Evolutionary conservation across 345 rosid species (phyloP).

Genomic region (Kernera saxatilis): DNA sequence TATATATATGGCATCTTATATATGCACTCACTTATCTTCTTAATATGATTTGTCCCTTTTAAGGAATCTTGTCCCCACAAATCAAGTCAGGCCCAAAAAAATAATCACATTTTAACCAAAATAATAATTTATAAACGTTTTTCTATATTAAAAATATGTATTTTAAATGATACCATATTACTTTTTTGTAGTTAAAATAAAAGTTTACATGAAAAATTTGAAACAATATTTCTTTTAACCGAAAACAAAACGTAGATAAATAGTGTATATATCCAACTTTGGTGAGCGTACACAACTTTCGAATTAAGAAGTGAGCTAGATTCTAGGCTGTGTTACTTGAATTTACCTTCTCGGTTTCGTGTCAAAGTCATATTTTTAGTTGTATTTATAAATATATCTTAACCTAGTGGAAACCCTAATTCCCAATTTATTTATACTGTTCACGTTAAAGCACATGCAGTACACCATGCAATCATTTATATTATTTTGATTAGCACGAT

Average conservation of each 20-base stretch:
- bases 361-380: not conserved
- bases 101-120: not conserved
- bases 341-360: not conserved
- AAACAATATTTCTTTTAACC: not conserved
- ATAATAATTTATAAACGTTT: not conserved
- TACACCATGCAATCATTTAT: not conserved
- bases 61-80: constrained; percentile 27
- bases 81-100: not conserved
- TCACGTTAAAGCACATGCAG: constrained; percentile 26
- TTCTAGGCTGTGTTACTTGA: constrained; percentile 1
- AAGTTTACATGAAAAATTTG: not conserved
- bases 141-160: too few relatives aligned
- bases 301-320: not conserved
- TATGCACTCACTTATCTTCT: not conserved
- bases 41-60: constrained; percentile 17
- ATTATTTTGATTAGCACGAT: not conserved
- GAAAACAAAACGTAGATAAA: not conserved
- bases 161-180: not conserved
- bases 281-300: not conserved
- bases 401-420: constrained; percentile 21
- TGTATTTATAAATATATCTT: not conserved
- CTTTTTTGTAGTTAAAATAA: not conserved
- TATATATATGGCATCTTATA: not conserved
- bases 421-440: not conserved
- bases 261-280: not conserved